A percentile compares a stretch with the other conserved stretches of the same genome.
Conservation (phyloP, 176 grass and related monocot genomes). For the Ampelocalamus luodianensis region DNA sequence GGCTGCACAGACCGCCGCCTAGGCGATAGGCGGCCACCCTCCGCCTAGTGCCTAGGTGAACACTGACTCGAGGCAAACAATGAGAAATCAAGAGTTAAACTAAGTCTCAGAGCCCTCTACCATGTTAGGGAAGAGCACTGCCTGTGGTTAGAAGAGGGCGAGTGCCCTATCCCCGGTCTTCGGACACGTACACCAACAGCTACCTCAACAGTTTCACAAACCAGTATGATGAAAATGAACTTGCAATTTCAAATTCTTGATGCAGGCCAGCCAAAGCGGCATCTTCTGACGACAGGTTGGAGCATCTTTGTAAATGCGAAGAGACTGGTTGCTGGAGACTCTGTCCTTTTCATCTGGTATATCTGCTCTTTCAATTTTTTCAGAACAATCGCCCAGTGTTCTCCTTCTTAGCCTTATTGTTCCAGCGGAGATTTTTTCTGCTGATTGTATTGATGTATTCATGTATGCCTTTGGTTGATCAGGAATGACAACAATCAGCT, state of each 20-base stretch:
- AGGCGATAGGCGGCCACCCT: too few species aligned
- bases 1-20: too few species aligned
- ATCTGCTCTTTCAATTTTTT: constrained; percentile 10
- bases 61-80: too few species aligned
- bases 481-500: constrained; percentile 97
- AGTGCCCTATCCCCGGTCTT: too few species aligned
- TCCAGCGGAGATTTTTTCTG: neutral
- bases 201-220: neutral
- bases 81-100: too few species aligned
- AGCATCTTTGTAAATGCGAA: constrained; percentile 98
- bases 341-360: constrained; percentile 99
- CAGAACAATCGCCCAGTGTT: neutral
- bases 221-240: constrained; percentile 27
- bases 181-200: too few species aligned
- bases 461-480: constrained; percentile 39
- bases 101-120: too few species aligned
- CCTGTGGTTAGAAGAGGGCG: too few species aligned
- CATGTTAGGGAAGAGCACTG: too few species aligned
- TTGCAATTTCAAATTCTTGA: constrained; percentile 44
- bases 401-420: constrained; percentile 13
- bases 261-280: constrained; percentile 94
- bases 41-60: too few species aligned
- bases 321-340: constrained; percentile 93
- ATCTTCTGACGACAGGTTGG: constrained; percentile 97
- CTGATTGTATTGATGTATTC: constrained; percentile 35